phyloP scores from a whole-genome alignment of 345 rosid genomes.

The Conringia planisiliqua region DNA sequence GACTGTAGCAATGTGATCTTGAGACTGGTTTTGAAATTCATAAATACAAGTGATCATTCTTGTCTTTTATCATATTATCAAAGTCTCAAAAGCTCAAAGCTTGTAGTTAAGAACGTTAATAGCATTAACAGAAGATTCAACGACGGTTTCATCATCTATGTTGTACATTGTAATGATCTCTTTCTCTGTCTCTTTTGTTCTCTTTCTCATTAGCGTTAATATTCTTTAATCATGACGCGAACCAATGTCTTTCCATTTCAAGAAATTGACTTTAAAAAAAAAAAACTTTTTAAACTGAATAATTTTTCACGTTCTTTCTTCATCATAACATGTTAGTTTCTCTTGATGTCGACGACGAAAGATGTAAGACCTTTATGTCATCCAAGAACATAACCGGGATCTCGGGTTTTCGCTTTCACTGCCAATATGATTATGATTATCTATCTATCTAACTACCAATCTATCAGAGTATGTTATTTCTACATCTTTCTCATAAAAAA shows the following conservation, averaged over 20 bases:
- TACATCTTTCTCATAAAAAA: slow-evolving; percentile 2
- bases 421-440: slow-evolving; percentile 16
- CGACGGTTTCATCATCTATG: slow-evolving; percentile 31
- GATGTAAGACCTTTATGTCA: slow-evolving; percentile 26
- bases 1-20: slow-evolving; percentile 20
- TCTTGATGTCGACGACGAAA: slow-evolving; percentile 26
- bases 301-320: slow-evolving; percentile 17
- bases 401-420: slow-evolving; percentile 13
- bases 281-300: background rate
- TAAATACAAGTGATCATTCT: slow-evolving; percentile 12
- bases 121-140: slow-evolving; percentile 22
- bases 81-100: slow-evolving; percentile 8
- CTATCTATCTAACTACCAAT: slow-evolving; percentile 9
- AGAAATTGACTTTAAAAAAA: slow-evolving; percentile 11
- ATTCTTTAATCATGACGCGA: slow-evolving; percentile 33
- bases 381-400: slow-evolving; percentile 16
- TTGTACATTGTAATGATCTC: slow-evolving; percentile 26
- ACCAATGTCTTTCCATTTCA: slow-evolving; percentile 32
- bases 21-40: slow-evolving; percentile 8
- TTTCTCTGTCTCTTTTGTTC: slow-evolving; percentile 17
- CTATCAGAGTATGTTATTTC: background rate
- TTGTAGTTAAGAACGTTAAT: slow-evolving; percentile 26
- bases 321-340: slow-evolving; percentile 26
- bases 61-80: background rate
- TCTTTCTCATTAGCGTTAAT: slow-evolving; percentile 21